Evolutionary conservation across 352 stramenopile species (phyloP).

Genomic region (Globisporangium polare): DNA sequence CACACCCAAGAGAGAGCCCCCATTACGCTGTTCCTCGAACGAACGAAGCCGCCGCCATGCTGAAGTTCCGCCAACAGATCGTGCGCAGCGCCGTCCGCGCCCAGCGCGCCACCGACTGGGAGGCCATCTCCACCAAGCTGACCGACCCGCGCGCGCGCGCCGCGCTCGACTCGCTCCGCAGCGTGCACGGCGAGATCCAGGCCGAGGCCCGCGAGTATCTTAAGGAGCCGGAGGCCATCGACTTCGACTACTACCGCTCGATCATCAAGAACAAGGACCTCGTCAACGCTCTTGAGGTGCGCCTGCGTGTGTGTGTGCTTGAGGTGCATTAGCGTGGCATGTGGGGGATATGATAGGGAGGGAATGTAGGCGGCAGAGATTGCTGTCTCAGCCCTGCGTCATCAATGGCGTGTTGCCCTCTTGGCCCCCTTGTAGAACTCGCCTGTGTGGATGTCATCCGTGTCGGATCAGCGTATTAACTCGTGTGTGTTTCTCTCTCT

Average conservation of each 20-base stretch:
- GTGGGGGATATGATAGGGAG: background rate
- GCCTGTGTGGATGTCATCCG: too few relatives aligned
- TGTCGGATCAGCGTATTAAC: background rate
- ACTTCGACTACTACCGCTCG: constrained; percentile 86
- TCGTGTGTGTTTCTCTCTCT: background rate
- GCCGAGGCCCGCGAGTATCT: constrained; percentile 63
- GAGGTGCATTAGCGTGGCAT: background rate
- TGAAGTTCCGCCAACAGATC: constrained; percentile 76
- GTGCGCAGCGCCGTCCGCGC: constrained; percentile 48
- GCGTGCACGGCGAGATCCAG: constrained; percentile 76
- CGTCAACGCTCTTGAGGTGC: constrained; percentile 71
- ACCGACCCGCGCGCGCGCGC: constrained; percentile 71
- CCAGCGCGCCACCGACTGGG: constrained; percentile 66
- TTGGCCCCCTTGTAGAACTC: background rate
- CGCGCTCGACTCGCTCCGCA: constrained; percentile 73
- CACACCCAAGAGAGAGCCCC: constrained; percentile 4
- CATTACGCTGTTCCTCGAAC: constrained; percentile 6
- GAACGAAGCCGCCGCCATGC: constrained; percentile 36
- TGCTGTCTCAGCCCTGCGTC: background rate
- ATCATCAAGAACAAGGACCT: constrained; percentile 88
- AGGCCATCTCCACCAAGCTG: constrained; percentile 68
- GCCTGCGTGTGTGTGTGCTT: background rate
- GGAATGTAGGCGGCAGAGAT: background rate
- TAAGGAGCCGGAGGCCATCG: constrained; percentile 77
- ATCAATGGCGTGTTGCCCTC: background rate